Evolutionary conservation across 129 eudicot genomes (phyloP), one percentile per base, ranked within the genome.

Genomic region (Scalesia atractyloides): DNA sequence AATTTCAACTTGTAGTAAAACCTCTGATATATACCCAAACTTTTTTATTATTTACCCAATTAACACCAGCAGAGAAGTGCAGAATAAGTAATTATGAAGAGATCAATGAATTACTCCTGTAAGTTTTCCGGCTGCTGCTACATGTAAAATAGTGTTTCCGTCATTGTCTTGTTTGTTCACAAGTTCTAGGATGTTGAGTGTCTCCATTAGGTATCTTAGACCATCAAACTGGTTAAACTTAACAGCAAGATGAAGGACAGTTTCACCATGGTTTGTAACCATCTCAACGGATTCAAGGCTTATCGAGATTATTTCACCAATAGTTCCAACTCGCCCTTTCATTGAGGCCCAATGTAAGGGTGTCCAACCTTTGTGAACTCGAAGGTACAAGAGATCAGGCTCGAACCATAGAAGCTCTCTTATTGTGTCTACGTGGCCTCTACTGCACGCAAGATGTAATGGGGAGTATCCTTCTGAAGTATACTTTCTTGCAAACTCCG

Each of bases 261-360:
- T 80, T 78, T 86, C 88, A 0, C 88, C 86, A 7, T 81, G 64
- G 20, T 60, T 48, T 0, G 91, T 86, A 37, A 68, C 36, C 44
- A 73, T 62, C 14, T 71, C 72, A 14, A 79, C 58, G 2, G 78
- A 70, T 74, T 83, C 88, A 44, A 60, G 69, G 63, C 66, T 74
- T 1, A 60, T 62, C 0, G 74, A 76, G 58, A 81, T 72, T 46
- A 86, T 72, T 59, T 86, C 91, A 46, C 65, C 76, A 1, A 83
- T 73, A 51, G 68, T 66, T 15, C 76, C 75, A 1, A 78, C 69
- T 61, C 85, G 74, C 0, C 88, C 91, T 70, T 68, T 83, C 71
- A 81, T 78, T 0, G 80, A 77, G 13, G 88, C 91, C 73, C 73
- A 74, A 63, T 86, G 91, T 34, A 86, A 76, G 19, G 91, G 91